Percentiles rank a stretch among this genome's conserved stretches.
Evolutionary conservation across 2,329 filamentous ascomycete species (phyloP).

Genomic region (Pseudogymnoascus sp.): DNA sequence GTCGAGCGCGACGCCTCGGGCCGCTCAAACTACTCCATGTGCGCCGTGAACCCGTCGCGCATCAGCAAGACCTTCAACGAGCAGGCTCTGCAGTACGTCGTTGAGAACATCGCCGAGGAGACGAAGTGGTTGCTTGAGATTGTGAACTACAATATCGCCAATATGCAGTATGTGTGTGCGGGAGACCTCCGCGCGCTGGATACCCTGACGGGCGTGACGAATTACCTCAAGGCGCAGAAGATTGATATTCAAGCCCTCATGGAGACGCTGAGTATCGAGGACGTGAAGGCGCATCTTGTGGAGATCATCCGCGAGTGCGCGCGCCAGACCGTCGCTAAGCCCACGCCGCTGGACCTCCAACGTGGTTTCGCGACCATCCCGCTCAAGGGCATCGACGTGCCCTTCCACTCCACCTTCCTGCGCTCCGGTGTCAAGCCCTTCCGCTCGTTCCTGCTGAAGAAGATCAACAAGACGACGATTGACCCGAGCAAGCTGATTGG

Average conservation of each 20-base stretch:
- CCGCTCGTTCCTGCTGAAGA: slow-evolving; percentile 96
- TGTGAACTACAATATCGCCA: slow-evolving; percentile 88
- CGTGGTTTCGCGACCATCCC: slow-evolving; percentile 96
- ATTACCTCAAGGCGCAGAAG: slow-evolving; percentile 94
- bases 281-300: slow-evolving; percentile 80
- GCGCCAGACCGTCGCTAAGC: slow-evolving; percentile 81
- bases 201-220: slow-evolving; percentile 61
- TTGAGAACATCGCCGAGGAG: slow-evolving; percentile 87
- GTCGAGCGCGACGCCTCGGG: slow-evolving; percentile 91
- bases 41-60: slow-evolving; percentile 94
- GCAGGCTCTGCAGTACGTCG: slow-evolving; percentile 91
- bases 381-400: slow-evolving; percentile 93
- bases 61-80: slow-evolving; percentile 99
- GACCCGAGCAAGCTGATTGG: slow-evolving; percentile 93
- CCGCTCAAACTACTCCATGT: slow-evolving; percentile 98
- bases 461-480: slow-evolving; percentile 99
- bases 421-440: slow-evolving; percentile 98
- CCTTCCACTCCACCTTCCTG: slow-evolving; percentile 98
- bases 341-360: slow-evolving; percentile 78
- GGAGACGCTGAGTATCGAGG: slow-evolving; percentile 75
- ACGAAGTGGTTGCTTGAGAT: slow-evolving; percentile 96
- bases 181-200: slow-evolving; percentile 64
- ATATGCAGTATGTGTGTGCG: slow-evolving; percentile 67
- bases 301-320: slow-evolving; percentile 88
- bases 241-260: slow-evolving; percentile 94